Evolutionary conservation across 2,329 filamentous ascomycete species (phyloP).

Genomic region (Colletotrichum sp.): DNA sequence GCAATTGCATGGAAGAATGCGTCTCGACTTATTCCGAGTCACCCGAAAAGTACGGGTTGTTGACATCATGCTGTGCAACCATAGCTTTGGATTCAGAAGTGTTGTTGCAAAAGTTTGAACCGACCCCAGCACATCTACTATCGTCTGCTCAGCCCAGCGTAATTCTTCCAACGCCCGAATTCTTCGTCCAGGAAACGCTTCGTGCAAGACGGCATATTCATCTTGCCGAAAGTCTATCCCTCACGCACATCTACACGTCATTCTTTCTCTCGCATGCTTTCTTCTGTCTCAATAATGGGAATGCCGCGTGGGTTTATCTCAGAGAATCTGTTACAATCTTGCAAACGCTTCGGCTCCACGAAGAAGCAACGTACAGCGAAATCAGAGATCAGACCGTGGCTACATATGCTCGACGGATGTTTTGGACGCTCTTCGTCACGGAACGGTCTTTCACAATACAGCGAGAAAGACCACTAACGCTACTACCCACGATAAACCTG

Average conservation of each 20-base stretch:
- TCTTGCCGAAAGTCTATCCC: constrained; percentile 29
- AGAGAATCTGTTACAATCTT: neutral
- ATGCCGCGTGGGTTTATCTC: constrained; percentile 34
- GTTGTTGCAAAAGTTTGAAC: neutral
- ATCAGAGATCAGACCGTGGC: neutral
- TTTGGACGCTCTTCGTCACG: constrained; percentile 36
- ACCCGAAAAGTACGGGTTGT: constrained; percentile 29
- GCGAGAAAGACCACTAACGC: constrained; percentile 31
- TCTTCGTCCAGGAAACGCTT: constrained; percentile 31
- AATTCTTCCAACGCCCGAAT: constrained; percentile 23
- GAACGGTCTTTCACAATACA: constrained; percentile 36
- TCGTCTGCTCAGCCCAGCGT: neutral
- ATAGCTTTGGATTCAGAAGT: constrained; percentile 34
- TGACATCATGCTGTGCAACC: constrained; percentile 32
- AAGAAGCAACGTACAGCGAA: neutral
- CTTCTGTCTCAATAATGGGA: constrained; percentile 35
- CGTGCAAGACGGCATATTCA: constrained; percentile 29
- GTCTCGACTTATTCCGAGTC: constrained; percentile 14
- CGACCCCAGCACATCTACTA: neutral
- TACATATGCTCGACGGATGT: constrained; percentile 28
- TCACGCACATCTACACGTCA: constrained; percentile 33
- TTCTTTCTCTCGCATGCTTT: constrained; percentile 36
- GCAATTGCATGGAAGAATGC: constrained; percentile 20
- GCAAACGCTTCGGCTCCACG: neutral
- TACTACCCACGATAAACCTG: constrained; percentile 27